A percentile compares a stretch with the other conserved stretches of the same genome.
phyloP scores from a whole-genome alignment of 805 yeast genomes.

The Pichia insulana region DNA sequence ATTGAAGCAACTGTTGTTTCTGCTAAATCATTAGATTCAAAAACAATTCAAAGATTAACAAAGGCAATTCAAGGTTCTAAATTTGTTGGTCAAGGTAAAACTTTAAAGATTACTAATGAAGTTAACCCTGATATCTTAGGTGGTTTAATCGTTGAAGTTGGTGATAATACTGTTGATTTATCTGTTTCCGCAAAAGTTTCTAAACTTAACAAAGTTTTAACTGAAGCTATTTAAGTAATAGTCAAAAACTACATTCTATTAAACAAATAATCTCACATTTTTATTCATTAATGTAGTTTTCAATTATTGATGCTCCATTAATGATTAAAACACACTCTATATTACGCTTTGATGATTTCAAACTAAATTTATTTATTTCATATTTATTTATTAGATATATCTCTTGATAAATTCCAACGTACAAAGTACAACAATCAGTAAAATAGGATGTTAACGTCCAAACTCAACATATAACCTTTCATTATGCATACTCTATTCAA shows the following conservation, averaged over 20 bases:
- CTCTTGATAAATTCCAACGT: too few relatives aligned
- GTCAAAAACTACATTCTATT: too few relatives aligned
- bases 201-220: constrained; percentile 80
- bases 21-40: constrained; percentile 74
- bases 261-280: too few relatives aligned
- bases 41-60: constrained; percentile 69
- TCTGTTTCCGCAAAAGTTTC: constrained; percentile 77
- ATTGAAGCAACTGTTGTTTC: constrained; percentile 92
- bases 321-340: background rate
- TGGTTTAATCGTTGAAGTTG: constrained; percentile 92
- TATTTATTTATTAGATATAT: background rate
- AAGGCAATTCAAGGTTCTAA: constrained; percentile 67
- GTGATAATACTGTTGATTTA: constrained; percentile 93
- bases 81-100: constrained; percentile 79
- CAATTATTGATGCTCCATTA: too few relatives aligned
- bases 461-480: too few relatives aligned
- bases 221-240: constrained; percentile 75
- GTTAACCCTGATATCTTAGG: constrained; percentile 90
- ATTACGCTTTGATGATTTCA: constrained; percentile 1
- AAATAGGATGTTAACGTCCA: too few relatives aligned
- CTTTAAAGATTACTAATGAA: constrained; percentile 72
- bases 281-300: too few relatives aligned
- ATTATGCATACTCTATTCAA: too few relatives aligned
- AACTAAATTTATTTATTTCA: background rate
- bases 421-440: too few relatives aligned